Conservation (phyloP, 805 yeast species). For the Lipomyces orientalis region DNA sequence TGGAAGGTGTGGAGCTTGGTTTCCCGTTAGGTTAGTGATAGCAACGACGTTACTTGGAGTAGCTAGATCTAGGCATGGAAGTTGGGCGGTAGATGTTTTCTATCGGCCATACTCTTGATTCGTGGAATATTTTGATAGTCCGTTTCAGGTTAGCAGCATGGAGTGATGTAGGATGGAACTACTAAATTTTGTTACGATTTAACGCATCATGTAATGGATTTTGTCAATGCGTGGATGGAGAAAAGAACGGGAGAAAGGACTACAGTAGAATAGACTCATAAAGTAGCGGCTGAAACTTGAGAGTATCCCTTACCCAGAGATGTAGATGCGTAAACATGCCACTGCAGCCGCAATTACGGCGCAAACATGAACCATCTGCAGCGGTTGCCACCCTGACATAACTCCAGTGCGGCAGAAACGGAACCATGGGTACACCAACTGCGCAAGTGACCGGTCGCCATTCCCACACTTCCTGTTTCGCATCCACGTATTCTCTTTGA, state of each 20-base stretch:
- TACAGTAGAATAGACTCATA: no score
- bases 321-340: not conserved
- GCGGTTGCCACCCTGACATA: not conserved
- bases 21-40: conserved; percentile 58
- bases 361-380: not conserved
- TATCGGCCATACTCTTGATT: no score
- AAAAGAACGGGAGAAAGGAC: no score
- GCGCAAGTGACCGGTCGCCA: no score
- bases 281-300: not conserved
- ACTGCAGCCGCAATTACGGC: not conserved
- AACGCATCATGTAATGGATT: no score
- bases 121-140: no score
- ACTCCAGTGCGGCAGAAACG: not conserved
- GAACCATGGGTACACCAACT: not conserved
- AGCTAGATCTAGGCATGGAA: not conserved
- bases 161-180: no score
- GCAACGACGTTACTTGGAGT: no score
- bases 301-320: not conserved
- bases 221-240: no score
- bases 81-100: no score
- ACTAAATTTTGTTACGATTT: no score
- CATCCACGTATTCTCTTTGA: not conserved
- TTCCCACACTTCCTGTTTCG: not conserved
- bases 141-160: no score
- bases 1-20: conserved; percentile 48